Evolutionary conservation across 805 yeast species (phyloP), one percentile per base, ranked within the genome.

Genomic region (Yarrowia sp.): DNA sequence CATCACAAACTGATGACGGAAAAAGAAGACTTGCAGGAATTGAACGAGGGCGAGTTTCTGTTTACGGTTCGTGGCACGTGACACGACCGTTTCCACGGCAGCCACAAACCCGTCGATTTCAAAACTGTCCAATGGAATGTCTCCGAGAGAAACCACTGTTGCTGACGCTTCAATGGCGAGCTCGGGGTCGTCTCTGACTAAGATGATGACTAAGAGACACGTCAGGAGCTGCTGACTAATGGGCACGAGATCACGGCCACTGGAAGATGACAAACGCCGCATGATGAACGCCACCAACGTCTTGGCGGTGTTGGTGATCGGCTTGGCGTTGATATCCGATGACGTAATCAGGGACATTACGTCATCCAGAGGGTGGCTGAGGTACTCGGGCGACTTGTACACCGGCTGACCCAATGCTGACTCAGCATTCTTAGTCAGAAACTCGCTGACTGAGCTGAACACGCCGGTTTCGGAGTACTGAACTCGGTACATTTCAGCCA

Each of bases 121-220:
- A 66, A 74, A 76, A 14, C 75, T 72, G 43, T 82, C 76, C 66
- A 78, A 82, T 6, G 85, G 79, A 36, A 84, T 71, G 31, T 80
- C 76, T 0, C 87, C 84, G 4, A 88, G 72, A 33, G 76, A 72
- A 15, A 77, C 73, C 67, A 83, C 80, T 22, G 83, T 69, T 8
- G 75, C 70, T 1, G 83, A 79, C 0, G 93, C 89, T 11, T 69
- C 53, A 11, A 68, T 65, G 15, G 71, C 67, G 7, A 78, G 69
- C 57, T 88, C 90, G 69, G 96, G 89, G 13, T 90, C 90, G 67
- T 93, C 98, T 66, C 90, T 86, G 79, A 89, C 82, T 50, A 80
- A 82, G 61, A 86, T 83, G 53, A 91, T 76, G 15, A 81, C 78
- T 71, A 90, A 78, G 65, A 91, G 76, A 67, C 89, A 86, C 32